phyloP scores from a whole-genome alignment of 2,329 filamentous ascomycete species.

The Trichoderma breve region DNA sequence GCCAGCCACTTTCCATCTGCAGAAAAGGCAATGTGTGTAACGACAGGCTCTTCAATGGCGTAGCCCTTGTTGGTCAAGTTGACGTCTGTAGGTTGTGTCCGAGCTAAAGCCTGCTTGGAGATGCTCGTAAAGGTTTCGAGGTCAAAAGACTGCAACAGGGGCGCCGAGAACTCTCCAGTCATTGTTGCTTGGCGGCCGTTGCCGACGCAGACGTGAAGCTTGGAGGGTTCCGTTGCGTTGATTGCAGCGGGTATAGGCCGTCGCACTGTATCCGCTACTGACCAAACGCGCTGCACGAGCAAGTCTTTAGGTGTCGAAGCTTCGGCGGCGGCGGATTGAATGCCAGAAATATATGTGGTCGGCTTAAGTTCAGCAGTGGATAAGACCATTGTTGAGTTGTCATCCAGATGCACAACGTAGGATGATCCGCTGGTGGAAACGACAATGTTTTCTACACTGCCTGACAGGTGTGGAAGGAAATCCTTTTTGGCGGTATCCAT shows the following conservation, averaged over 20 bases:
- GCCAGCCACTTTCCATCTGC: slow-evolving; percentile 84
- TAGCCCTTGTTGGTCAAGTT: slow-evolving; percentile 71
- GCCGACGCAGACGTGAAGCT: slow-evolving; percentile 66
- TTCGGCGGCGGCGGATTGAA: slow-evolving; percentile 64
- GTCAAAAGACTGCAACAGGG: slow-evolving; percentile 79
- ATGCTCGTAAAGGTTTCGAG: slow-evolving; percentile 74
- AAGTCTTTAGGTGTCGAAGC: slow-evolving; percentile 51
- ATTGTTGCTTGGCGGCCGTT: slow-evolving; percentile 57
- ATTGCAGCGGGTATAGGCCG: slow-evolving; percentile 59
- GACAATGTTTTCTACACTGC: slow-evolving; percentile 78
- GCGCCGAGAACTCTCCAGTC: slow-evolving; percentile 52
- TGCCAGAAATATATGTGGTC: slow-evolving; percentile 76
- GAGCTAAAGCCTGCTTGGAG: slow-evolving; percentile 81
- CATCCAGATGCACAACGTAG: slow-evolving; percentile 81
- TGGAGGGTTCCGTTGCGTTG: slow-evolving; percentile 60
- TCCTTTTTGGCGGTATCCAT: slow-evolving; percentile 80
- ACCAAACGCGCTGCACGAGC: slow-evolving; percentile 52
- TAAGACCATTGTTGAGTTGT: slow-evolving; percentile 88
- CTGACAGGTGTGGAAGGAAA: slow-evolving; percentile 85
- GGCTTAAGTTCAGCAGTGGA: slow-evolving; percentile 88
- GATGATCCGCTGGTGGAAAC: slow-evolving; percentile 76
- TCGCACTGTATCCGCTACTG: slow-evolving; percentile 42
- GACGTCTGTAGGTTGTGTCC: slow-evolving; percentile 81
- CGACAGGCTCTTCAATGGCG: slow-evolving; percentile 72
- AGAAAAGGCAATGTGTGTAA: slow-evolving; percentile 73